Evolutionary conservation across 1,284 basidiomycete genomes (phyloP), one percentile per base, ranked within the genome.

Genomic region (Exsudoporus floridanus): DNA sequence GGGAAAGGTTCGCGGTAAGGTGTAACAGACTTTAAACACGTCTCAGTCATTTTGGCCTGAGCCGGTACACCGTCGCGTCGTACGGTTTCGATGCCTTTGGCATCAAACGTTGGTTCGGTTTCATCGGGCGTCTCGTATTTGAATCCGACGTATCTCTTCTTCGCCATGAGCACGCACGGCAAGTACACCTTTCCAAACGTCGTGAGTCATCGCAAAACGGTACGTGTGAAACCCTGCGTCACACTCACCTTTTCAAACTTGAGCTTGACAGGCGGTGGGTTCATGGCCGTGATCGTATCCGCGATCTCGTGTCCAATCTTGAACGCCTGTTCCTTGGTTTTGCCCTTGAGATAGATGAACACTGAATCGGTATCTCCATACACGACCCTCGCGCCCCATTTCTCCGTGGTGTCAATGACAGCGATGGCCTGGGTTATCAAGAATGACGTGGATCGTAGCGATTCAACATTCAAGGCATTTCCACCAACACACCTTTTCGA

Each of bases 361-460:
- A 98, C 72, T 21, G 93, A 96, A 71, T 99, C 96, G 0, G 97
- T 99, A 64, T 99, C 96, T n/a, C 97, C 96, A 66, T 99, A 99
- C 6, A 98, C 93, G 6, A 98, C 91, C 62, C 86, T 81, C 3
- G 92, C 95, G 5, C 86, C 89, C 96, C 96, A 98, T 65, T 86
- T 88, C 39, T 77, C 74, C 2, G 83, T 89, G 1, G 78, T 74
- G 52, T 97, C 84, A 55, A 99, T 95, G 30, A 86, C 64, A 40
- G 82, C 78, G 58, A 98, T 92, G 0, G 96, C 94, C 90, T 94
- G 18, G 25, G 49, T 36, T n/a, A 14, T 33, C 46, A 47, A 38
- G 44, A 19, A 38, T 14, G 21, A 21, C 5, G 5, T 37, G 9
- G 4, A 39, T 36, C 39, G 23, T 6, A n/a, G 23, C 12, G 5